These are phyloP conservation scores for Dryadomyces quercus-mongolicae DNA, from an alignment of 2,329 filamentous ascomycete genomes.

Conservation along the genomic window DNA sequence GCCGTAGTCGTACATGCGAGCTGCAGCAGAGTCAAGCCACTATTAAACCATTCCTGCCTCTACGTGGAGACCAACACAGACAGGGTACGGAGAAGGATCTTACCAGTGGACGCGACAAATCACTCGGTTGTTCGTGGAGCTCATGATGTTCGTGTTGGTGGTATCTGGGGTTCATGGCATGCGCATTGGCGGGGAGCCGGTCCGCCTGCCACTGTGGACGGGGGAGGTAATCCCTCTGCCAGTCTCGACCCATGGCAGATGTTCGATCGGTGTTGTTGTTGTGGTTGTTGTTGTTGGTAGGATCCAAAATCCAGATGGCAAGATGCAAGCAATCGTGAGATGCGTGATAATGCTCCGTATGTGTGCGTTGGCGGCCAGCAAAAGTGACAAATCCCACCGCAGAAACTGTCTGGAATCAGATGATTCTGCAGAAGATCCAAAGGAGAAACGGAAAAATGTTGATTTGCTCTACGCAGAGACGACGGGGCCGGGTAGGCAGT, in stretches of 20 bases:
- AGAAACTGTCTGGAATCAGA: background rate
- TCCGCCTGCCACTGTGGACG: slow-evolving; percentile 14
- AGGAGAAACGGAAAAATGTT: background rate
- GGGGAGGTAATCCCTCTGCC: slow-evolving; percentile 7
- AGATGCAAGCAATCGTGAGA: background rate
- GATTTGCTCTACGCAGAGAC: background rate
- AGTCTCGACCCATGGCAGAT: slow-evolving; percentile 12
- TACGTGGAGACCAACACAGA: background rate
- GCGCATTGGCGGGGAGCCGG: slow-evolving; percentile 8
- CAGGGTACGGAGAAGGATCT: background rate
- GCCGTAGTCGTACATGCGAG: background rate
- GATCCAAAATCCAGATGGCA: background rate
- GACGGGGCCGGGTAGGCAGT: background rate
- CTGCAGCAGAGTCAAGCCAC: too few species aligned
- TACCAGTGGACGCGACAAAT: slow-evolving; percentile 16
- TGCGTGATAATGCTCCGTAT: background rate
- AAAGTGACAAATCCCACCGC: background rate
- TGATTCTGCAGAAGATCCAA: background rate
- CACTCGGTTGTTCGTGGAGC: slow-evolving; percentile 2
- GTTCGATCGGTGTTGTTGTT: background rate
- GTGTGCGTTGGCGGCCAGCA: background rate
- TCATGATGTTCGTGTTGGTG: slow-evolving; percentile 8
- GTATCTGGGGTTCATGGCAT: slow-evolving; percentile 9
- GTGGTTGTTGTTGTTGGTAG: background rate
- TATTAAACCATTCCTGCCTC: background rate